These are phyloP conservation scores for Mycosphaerella sp. DNA, from an alignment of 2,329 filamentous ascomycete species.

Conservation along the genomic window DNA sequence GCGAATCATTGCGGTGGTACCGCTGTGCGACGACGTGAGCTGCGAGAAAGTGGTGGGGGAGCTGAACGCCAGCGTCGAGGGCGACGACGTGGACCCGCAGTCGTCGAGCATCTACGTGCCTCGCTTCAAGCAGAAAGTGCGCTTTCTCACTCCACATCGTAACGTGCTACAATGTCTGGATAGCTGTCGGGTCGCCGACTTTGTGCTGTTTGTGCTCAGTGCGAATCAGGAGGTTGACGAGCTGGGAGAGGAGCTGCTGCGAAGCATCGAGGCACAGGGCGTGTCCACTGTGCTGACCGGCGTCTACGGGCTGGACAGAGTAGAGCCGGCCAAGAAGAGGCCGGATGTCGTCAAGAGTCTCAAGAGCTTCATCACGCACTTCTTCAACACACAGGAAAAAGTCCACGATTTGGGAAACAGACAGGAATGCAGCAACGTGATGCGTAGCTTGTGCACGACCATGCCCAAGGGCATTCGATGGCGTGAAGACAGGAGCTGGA, in stretches of 20 bases:
- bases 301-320: constrained; percentile 63
- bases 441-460: constrained; percentile 84
- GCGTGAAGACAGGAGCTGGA: constrained; percentile 93
- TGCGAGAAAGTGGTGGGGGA: constrained; percentile 59
- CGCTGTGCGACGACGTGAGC: constrained; percentile 69
- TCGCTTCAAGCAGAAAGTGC: constrained; percentile 89
- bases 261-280: constrained; percentile 86
- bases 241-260: constrained; percentile 75
- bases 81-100: constrained; percentile 57
- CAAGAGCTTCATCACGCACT: constrained; percentile 89
- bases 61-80: constrained; percentile 73
- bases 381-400: constrained; percentile 88
- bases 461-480: constrained; percentile 91
- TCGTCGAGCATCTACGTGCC: constrained; percentile 64
- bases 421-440: constrained; percentile 85
- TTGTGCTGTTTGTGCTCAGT: constrained; percentile 79
- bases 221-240: constrained; percentile 77
- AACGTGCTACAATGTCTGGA: constrained; percentile 75
- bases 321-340: constrained; percentile 74
- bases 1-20: constrained; percentile 79
- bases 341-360: constrained; percentile 72
- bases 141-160: constrained; percentile 70
- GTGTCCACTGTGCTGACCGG: constrained; percentile 86
- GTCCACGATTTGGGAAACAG: constrained; percentile 80
- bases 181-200: constrained; percentile 82